These are phyloP conservation scores for Cercospora sesami DNA, from an alignment of 2,329 filamentous ascomycete species.

Conservation along the genomic window DNA sequence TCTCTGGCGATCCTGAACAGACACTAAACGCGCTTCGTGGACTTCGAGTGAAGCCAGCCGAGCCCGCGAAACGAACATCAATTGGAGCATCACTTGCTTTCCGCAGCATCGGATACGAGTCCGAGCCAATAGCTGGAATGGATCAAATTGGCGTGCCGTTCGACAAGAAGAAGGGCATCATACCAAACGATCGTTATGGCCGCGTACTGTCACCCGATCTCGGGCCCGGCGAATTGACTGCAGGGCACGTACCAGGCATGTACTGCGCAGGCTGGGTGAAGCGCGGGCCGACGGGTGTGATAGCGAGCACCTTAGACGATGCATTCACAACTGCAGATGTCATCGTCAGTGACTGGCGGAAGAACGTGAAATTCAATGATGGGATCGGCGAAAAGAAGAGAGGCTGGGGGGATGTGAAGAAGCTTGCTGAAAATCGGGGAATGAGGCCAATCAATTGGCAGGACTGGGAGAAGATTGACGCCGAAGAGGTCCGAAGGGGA, in stretches of 20 bases:
- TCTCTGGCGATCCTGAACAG: slow-evolving; percentile 33
- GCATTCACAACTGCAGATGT: slow-evolving; percentile 86
- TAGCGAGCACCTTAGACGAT: slow-evolving; percentile 93
- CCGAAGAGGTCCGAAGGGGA: slow-evolving; percentile 70
- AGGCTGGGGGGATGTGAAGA: slow-evolving; percentile 77
- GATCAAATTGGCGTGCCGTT: slow-evolving; percentile 74
- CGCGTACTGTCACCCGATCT: slow-evolving; percentile 58
- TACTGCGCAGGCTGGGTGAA: slow-evolving; percentile 98
- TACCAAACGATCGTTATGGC: slow-evolving; percentile 79
- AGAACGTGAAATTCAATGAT: slow-evolving; percentile 47
- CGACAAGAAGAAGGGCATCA: slow-evolving; percentile 69
- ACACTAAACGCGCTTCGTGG: slow-evolving; percentile 35
- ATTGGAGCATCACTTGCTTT: slow-evolving; percentile 74
- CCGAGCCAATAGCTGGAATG: slow-evolving; percentile 73
- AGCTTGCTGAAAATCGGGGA: slow-evolving; percentile 57
- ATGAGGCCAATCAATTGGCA: slow-evolving; percentile 72
- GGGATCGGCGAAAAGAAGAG: slow-evolving; percentile 42
- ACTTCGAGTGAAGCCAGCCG: slow-evolving; percentile 31
- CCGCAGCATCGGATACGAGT: slow-evolving; percentile 93
- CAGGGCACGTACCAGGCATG: slow-evolving; percentile 64
- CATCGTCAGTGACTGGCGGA: slow-evolving; percentile 74
- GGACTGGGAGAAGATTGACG: slow-evolving; percentile 84
- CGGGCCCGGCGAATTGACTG: slow-evolving; percentile 46
- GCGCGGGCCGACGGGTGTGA: slow-evolving; percentile 88
- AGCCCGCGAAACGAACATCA: slow-evolving; percentile 35